Base-by-base conservation (phyloP, 805 yeast genomes). In the Candida ortonii region DNA sequence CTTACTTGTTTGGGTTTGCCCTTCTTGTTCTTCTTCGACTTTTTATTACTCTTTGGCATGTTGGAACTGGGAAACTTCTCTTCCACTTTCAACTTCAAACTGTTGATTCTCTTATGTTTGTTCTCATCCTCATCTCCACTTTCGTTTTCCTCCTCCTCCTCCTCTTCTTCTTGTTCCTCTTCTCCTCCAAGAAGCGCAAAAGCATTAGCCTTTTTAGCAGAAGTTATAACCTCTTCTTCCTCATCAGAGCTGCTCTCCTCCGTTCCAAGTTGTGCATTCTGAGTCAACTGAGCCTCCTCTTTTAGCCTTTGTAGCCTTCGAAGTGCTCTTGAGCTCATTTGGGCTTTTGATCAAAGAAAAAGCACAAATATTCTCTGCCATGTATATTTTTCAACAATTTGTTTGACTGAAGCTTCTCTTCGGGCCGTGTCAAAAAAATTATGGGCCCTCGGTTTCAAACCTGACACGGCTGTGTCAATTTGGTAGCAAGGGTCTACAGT, bases 311-410 rank as follows among this genome's bases (percentile, higher is more conserved):
- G 70, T 9, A 73, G 51, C 35, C 65, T 60, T 41, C 65, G 63
- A 26, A 72, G 53, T 5, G 71, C 73, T 43, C 77, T 60, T 4
- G 71, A 65, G 52, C 76, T 70, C 78, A 72, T 72, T 13, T 9
- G 20, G 21, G 20, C n/a, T 13, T 10, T n/a, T 12, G 28, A 7
- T 8, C 15, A 9, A 30, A n/a, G n/a, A n/a, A n/a, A n/a, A n/a
- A 21, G 10, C 23, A n/a, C 9, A 21, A 21, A 21, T n/a, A n/a
- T 21, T 9, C 10, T 9, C 23, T n/a, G n/a, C n/a, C 23, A 9
- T 9, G 23, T n/a, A 21, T 9, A 21, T 21, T 21, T 21, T 21
- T n/a, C n/a, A 21, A 9, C 9, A 21, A 21, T 9, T 21, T 21
- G 23, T 21, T 21, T n/a, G 23, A 9, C 23, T 9, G 9, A 9